Percentiles rank a stretch among this genome's conserved stretches.
Conservation (phyloP, 2,329 filamentous ascomycete species). For the Exophiala dermatitidis region DNA sequence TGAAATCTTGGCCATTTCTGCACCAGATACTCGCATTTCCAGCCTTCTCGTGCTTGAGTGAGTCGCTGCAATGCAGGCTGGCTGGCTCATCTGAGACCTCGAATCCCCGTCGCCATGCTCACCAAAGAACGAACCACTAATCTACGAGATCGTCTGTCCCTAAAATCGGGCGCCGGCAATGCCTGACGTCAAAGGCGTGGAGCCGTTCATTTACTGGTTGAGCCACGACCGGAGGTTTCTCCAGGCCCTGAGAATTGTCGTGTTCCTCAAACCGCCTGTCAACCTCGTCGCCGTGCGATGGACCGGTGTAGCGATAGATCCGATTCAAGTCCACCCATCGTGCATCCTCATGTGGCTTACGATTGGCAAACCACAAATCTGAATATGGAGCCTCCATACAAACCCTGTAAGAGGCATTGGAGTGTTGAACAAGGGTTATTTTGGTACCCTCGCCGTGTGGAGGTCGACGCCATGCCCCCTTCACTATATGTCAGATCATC, state of each 20-base stretch:
- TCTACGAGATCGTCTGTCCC: no score
- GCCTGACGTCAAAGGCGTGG: not conserved
- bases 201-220: not conserved
- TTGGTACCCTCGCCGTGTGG: not conserved
- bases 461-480: not conserved
- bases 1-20: no score
- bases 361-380: not conserved
- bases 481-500: not conserved
- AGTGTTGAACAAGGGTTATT: conserved; percentile 1
- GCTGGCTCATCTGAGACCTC: no score
- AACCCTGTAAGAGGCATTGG: not conserved
- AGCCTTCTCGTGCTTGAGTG: no score
- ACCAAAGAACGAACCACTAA: no score
- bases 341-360: not conserved
- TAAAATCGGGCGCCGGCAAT: no score
- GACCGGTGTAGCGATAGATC: not conserved
- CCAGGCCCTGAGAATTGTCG: not conserved
- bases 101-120: no score
- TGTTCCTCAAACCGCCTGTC: not conserved
- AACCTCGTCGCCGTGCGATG: not conserved
- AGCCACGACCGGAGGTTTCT: not conserved
- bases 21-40: no score
- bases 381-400: not conserved
- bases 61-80: no score
- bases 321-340: not conserved